phyloP scores from a whole-genome alignment of 345 rosid species.

The Euphorbia tirucalli region DNA sequence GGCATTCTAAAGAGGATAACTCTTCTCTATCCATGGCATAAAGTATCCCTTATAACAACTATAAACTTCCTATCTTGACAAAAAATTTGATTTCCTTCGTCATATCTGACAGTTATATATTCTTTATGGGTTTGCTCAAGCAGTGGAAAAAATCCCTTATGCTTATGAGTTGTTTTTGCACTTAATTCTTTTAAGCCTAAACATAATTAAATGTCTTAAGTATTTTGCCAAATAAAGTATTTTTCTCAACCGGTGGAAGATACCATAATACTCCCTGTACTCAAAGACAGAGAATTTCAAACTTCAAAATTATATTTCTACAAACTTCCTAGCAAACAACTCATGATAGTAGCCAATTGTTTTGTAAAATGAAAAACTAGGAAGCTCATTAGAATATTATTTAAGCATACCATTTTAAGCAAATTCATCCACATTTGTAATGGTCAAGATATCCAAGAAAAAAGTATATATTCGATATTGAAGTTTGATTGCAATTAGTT shows the following conservation, averaged over 20 bases:
- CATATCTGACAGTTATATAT: no score
- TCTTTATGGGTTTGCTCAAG: no score
- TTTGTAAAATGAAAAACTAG: background rate
- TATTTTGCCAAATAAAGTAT: no score
- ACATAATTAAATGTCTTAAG: no score
- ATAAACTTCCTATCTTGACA: no score
- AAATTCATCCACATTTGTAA: background rate
- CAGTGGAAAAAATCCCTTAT: no score
- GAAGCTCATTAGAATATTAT: background rate
- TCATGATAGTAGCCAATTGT: background rate
- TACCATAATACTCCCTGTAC: no score
- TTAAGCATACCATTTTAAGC: background rate
- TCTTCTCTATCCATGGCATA: background rate
- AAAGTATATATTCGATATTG: no score
- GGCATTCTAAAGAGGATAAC: background rate
- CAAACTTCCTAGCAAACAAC: background rate
- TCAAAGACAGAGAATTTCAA: background rate
- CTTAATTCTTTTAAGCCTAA: no score
- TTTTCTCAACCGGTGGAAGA: no score
- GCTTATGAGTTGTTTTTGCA: no score
- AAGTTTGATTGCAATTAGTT: background rate
- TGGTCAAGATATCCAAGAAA: background rate
- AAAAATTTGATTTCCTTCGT: no score
- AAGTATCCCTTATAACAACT: background rate
- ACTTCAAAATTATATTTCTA: background rate